Evolutionary conservation across 2,329 filamentous ascomycete species (phyloP).

Genomic region (Claviceps sp.): DNA sequence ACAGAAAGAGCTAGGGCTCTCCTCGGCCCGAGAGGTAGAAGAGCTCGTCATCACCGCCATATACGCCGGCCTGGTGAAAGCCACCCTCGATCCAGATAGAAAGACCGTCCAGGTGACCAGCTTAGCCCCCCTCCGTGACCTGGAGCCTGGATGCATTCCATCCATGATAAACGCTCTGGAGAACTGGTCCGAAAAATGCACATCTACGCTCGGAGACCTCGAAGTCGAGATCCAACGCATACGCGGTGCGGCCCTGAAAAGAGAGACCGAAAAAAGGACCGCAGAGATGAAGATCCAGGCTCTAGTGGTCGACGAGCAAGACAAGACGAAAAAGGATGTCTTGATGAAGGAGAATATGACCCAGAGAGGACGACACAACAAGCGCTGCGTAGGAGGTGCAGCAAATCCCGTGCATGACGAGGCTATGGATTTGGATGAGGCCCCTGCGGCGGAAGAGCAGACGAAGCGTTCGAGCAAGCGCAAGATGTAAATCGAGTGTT

Average conservation of each 20-base stretch:
- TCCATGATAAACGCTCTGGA: slow-evolving; percentile 54
- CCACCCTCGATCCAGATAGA: slow-evolving; percentile 68
- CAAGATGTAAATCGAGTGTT: slow-evolving; percentile 31
- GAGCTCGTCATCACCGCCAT: slow-evolving; percentile 75
- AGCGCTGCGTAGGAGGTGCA: slow-evolving; percentile 28
- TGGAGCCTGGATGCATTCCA: slow-evolving; percentile 59
- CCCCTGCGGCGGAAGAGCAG: slow-evolving; percentile 30
- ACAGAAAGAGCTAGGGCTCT: slow-evolving; percentile 51
- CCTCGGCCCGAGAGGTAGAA: slow-evolving; percentile 60
- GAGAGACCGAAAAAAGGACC: slow-evolving; percentile 35
- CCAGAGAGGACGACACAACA: slow-evolving; percentile 15
- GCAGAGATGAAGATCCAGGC: slow-evolving; percentile 35
- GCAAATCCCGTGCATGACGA: slow-evolving; percentile 30
- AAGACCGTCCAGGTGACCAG: slow-evolving; percentile 64
- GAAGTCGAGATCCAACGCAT: slow-evolving; percentile 62
- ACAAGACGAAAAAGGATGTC: slow-evolving; percentile 21
- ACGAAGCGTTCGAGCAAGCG: slow-evolving; percentile 39
- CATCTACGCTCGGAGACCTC: slow-evolving; percentile 56
- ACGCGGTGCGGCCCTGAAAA: slow-evolving; percentile 39
- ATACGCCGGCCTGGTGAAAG: slow-evolving; percentile 70
- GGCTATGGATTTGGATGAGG: slow-evolving; percentile 44
- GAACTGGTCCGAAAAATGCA: slow-evolving; percentile 70
- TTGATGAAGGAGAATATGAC: slow-evolving; percentile 13
- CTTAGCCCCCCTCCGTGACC: slow-evolving; percentile 75
- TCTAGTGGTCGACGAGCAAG: slow-evolving; percentile 33